phyloP scores from a whole-genome alignment of 495 filamentous ascomycete species.

The Aspergillus nanangensis region DNA sequence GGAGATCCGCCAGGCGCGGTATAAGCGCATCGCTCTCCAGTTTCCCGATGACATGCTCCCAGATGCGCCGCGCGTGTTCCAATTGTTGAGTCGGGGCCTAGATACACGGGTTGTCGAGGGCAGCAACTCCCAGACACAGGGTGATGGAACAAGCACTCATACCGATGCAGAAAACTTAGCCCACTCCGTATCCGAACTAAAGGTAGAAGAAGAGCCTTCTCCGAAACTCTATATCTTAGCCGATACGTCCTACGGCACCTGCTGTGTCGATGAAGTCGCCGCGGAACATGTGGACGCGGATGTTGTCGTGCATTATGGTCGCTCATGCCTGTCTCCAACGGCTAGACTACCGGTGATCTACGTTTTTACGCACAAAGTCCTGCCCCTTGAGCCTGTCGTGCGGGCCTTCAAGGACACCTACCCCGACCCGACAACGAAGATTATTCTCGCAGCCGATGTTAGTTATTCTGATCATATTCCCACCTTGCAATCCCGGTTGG shows the following conservation, averaged over 20 bases:
- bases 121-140: conserved; percentile 3
- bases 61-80: conserved; percentile 79
- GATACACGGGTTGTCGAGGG: conserved; percentile 24
- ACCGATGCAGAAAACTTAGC: conserved; percentile 18
- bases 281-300: conserved; percentile 91
- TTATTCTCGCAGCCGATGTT: conserved; percentile 86
- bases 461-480: conserved; percentile 72
- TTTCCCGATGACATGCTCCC: conserved; percentile 90
- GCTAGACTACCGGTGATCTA: conserved; percentile 86
- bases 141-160: conserved; percentile 10
- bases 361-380: conserved; percentile 71
- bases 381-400: conserved; percentile 55
- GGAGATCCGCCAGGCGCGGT: conserved; percentile 67
- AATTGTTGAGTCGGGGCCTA: conserved; percentile 59
- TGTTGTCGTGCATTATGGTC: conserved; percentile 90
- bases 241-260: conserved; percentile 94
- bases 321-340: conserved; percentile 88
- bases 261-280: conserved; percentile 96
- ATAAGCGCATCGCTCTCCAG: conserved; percentile 79
- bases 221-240: conserved; percentile 78
- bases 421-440: conserved; percentile 54
- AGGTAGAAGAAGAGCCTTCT: conserved; percentile 24
- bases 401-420: conserved; percentile 66
- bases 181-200: conserved; percentile 27
- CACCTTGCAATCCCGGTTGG: conserved; percentile 44